Conservation (phyloP, 371 early-diverging fungal genomes). For the Rhizopus arrhizus region DNA sequence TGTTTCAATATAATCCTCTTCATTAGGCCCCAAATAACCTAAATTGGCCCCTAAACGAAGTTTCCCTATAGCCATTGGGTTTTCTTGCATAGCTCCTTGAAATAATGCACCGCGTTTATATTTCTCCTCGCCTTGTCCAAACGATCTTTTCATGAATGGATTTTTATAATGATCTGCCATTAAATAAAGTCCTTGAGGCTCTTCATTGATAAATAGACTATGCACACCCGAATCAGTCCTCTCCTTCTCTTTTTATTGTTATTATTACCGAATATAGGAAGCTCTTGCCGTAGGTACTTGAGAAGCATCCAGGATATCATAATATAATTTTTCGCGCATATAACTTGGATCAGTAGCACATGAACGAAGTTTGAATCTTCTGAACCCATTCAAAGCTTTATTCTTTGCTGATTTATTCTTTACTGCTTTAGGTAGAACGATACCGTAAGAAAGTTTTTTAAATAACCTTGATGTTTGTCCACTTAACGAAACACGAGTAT, state of each 20-base stretch:
- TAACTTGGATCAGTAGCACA: slow-evolving; percentile 50
- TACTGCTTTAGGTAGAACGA: slow-evolving; percentile 22
- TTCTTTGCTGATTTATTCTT: slow-evolving; percentile 10
- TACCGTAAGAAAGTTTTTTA: slow-evolving; percentile 34
- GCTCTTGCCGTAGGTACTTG: slow-evolving; percentile 47
- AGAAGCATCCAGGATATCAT: slow-evolving; percentile 48
- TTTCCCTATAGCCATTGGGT: slow-evolving; percentile 25
- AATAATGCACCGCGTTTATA: slow-evolving; percentile 29
- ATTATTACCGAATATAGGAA: slow-evolving; percentile 39
- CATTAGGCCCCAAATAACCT: slow-evolving; percentile 23
- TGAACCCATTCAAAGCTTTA: slow-evolving; percentile 27
- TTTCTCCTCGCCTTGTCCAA: slow-evolving; percentile 19
- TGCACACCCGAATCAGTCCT: background rate
- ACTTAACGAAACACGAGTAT: slow-evolving; percentile 26
- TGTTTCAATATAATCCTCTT: slow-evolving; percentile 19
- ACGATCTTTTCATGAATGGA: slow-evolving; percentile 33
- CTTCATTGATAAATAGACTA: slow-evolving; percentile 45
- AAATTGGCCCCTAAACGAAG: slow-evolving; percentile 36
- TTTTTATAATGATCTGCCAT: slow-evolving; percentile 46
- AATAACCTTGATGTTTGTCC: slow-evolving; percentile 44
- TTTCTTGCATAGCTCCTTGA: slow-evolving; percentile 41
- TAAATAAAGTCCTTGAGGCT: slow-evolving; percentile 48
- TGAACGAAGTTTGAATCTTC: slow-evolving; percentile 41
- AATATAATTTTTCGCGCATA: slow-evolving; percentile 56
- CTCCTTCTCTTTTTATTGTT: background rate